A percentile compares a stretch with the other conserved stretches of the same genome.
Conservation (phyloP, 306 rosid genomes). For the Hippophae tibetana region DNA sequence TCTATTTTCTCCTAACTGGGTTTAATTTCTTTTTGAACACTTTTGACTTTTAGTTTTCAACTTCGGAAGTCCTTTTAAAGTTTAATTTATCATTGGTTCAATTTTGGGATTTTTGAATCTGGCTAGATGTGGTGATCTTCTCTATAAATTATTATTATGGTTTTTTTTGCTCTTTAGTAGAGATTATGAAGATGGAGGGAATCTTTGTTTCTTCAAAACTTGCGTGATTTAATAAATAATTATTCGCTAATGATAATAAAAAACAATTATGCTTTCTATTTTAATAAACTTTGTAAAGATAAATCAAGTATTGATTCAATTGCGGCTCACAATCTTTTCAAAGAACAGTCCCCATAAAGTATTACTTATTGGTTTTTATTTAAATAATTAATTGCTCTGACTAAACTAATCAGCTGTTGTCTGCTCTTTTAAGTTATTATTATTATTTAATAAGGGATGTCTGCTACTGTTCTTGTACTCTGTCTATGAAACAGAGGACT, state of each 20-base stretch:
- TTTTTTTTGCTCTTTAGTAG: too few species aligned
- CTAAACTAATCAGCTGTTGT: conserved; percentile 18
- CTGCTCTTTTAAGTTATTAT: neutral
- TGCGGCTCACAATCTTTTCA: conserved; percentile 3
- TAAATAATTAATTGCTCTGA: neutral
- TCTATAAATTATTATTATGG: too few species aligned
- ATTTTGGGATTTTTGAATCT: too few species aligned
- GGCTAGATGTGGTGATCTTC: too few species aligned
- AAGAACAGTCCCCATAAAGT: conserved; percentile 8
- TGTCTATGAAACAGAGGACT: too few species aligned
- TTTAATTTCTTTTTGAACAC: too few species aligned
- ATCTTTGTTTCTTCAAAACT: neutral
- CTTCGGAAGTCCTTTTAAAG: too few species aligned
- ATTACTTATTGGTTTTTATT: conserved; percentile 3
- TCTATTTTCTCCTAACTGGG: too few species aligned
- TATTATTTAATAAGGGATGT: too few species aligned
- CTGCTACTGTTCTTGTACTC: too few species aligned
- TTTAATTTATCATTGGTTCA: too few species aligned
- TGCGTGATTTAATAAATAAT: neutral
- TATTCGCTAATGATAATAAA: neutral
- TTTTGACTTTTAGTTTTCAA: too few species aligned
- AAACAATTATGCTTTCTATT: neutral
- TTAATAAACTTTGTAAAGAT: neutral
- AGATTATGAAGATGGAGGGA: neutral
- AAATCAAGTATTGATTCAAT: conserved; percentile 2